Evolutionary conservation across 257 asterid species (phyloP), one percentile per base, ranked within the genome.

Genomic region (Salvia miltiorrhiza): DNA sequence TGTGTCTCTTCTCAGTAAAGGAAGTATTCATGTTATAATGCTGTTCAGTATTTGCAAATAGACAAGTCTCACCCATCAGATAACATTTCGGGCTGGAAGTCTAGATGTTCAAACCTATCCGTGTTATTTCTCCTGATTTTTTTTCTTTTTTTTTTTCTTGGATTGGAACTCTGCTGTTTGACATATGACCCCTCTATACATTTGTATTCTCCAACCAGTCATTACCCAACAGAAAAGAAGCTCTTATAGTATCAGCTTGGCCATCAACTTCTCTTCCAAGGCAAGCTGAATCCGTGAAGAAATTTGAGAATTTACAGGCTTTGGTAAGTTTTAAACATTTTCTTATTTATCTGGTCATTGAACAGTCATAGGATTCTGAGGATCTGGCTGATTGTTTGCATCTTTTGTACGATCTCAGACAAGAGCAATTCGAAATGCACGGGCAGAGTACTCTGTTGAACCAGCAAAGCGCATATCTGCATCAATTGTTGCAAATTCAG

Each of bases 401-500:
- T 74, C 72, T 74, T 30, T 40, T 58, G 59, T 63, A 44, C 73
- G 69, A 60, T 60, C 53, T 68, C 75, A 93, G 98, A 90, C 96
- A 2, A 88, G 94, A 83, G 96, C 97, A 71, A 87, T 93, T 65
- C 85, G 98, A 69, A 93, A 93, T 83, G 96, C 95, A 47, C 83
- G 98, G 67, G 96, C 98, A 48, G 98, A 93, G 87, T 93, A 93
- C 77, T 87, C 96, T 55, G 99, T 90, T 72, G 99, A 93, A 79
- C 96, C 99, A 78, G 96, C 88, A 63, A 86, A 84, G 76, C 92
- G 83, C 33, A 93, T 93, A 64, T 87, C 97, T 73, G 95, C 94
- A 32, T 87, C 84, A 9, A 70, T 93, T 48, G 88, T 93, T 80
- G 99, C 96, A 67, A 90, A 83, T 78, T 56, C 95, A 26, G 97